These are phyloP conservation scores for Penicillium sp. DNA, from an alignment of 2,329 filamentous ascomycete species.

Conservation along the genomic window DNA sequence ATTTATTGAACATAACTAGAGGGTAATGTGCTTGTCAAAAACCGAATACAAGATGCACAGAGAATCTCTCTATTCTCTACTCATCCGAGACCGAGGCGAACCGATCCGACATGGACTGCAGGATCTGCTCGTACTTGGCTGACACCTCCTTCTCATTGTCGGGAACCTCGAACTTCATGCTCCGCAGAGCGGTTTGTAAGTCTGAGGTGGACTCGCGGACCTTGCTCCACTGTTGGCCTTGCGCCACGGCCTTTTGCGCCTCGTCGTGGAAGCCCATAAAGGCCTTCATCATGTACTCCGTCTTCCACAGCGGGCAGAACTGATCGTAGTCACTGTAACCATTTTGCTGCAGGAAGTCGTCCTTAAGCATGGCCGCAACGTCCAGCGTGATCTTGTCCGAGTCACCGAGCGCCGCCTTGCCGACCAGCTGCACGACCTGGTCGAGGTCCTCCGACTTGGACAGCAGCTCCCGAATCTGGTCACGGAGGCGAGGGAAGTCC, in stretches of 20 bases:
- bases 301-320: constrained; percentile 99
- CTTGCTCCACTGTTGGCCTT: constrained; percentile 88
- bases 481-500: constrained; percentile 86
- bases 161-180: constrained; percentile 95
- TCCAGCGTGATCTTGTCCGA: constrained; percentile 98
- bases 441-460: constrained; percentile 95
- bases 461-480: constrained; percentile 88
- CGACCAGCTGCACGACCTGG: constrained; percentile 96
- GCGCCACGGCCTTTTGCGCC: constrained; percentile 86
- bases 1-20: constrained; percentile 31
- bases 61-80: constrained; percentile 47
- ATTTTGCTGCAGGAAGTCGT: constrained; percentile 98
- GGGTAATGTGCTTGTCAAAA: constrained; percentile 34
- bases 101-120: constrained; percentile 92
- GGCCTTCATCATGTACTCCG: constrained; percentile 99
- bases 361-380: constrained; percentile 85
- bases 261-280: constrained; percentile 99
- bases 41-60: constrained; percentile 23
- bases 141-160: constrained; percentile 71
- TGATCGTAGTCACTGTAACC: constrained; percentile 99
- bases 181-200: constrained; percentile 75
- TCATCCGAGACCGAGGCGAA: constrained; percentile 95
- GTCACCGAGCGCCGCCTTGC: constrained; percentile 93
- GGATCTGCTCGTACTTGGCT: constrained; percentile 92
- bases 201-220: constrained; percentile 85